These are phyloP conservation scores for Oryza australiensis DNA, from an alignment of 176 grass and related monocot species.

Conservation along the genomic window DNA sequence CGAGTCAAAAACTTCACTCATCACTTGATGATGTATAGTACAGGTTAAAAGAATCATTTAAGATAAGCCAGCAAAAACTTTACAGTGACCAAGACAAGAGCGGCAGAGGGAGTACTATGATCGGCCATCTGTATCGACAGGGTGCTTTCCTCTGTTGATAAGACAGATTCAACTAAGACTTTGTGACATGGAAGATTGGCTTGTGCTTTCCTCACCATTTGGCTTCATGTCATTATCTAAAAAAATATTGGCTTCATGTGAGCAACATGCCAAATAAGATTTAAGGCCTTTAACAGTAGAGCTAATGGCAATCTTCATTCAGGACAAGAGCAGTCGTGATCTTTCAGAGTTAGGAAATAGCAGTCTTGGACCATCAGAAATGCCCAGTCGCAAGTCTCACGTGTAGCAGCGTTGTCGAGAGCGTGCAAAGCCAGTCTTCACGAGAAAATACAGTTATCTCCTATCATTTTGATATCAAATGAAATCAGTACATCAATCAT, in stretches of 20 bases:
- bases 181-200: neutral
- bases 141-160: neutral
- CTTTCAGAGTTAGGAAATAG: neutral
- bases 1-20: neutral
- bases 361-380: neutral
- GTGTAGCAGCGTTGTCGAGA: neutral
- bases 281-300: neutral
- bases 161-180: neutral
- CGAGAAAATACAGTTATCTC: neutral
- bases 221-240: slow-evolving; percentile 1
- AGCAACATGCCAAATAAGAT: neutral
- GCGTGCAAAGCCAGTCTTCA: neutral
- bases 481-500: neutral
- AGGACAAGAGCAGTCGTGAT: neutral
- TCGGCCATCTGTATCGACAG: slow-evolving; percentile 9
- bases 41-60: neutral
- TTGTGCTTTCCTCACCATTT: slow-evolving; percentile 16
- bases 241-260: slow-evolving; percentile 8
- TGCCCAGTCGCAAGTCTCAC: neutral
- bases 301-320: neutral
- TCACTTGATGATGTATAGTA: neutral
- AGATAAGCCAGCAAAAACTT: neutral
- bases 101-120: neutral
- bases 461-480: neutral
- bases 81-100: neutral